These are phyloP conservation scores for Rosa hybrid DNA, from an alignment of 331 rosid genomes.

Conservation along the genomic window DNA sequence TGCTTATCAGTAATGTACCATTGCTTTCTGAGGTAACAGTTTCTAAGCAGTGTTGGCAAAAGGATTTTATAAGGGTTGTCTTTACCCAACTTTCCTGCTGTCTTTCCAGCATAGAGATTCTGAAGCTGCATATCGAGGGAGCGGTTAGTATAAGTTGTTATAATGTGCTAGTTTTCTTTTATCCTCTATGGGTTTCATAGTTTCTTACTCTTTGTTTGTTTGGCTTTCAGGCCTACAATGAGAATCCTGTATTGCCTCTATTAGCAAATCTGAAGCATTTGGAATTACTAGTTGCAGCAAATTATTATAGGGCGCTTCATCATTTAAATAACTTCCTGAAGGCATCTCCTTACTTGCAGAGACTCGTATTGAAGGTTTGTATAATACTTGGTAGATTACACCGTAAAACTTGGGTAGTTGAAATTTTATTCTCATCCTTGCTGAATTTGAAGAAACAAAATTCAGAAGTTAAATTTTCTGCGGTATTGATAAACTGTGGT, in stretches of 20 bases:
- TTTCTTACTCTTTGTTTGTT: neutral
- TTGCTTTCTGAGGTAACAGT: too few species aligned
- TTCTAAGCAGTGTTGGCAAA: neutral
- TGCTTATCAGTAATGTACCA: too few species aligned
- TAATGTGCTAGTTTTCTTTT: neutral
- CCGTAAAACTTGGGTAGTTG: neutral
- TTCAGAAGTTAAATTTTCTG: neutral
- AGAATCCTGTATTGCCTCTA: neutral
- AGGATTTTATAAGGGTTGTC: neutral
- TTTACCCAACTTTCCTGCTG: neutral
- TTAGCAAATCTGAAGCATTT: constrained; percentile 17
- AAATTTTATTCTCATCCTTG: neutral
- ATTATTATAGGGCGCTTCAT: neutral
- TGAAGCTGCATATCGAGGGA: neutral
- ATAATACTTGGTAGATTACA: neutral
- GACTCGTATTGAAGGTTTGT: constrained; percentile 3
- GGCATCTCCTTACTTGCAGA: constrained; percentile 11
- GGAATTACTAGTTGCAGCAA: neutral
- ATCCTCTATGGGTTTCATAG: neutral
- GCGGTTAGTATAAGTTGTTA: neutral
- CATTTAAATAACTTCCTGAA: neutral
- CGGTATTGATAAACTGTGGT: neutral
- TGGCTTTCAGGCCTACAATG: neutral
- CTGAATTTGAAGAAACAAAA: neutral
- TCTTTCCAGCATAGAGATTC: neutral